phyloP scores from a whole-genome alignment of 2,329 filamentous ascomycete genomes.

The Fusarium sp. region DNA sequence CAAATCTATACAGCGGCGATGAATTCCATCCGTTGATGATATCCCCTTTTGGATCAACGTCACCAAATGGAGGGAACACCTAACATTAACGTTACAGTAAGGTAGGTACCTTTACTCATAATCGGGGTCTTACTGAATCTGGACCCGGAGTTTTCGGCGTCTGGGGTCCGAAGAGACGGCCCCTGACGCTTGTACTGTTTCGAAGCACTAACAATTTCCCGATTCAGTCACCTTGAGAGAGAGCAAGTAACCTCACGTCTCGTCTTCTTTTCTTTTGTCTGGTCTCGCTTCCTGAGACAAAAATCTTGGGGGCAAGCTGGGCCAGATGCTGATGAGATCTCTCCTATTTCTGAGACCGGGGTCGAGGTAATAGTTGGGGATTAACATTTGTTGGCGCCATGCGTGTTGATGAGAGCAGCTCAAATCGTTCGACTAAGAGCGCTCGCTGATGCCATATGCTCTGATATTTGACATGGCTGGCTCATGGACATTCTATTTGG shows the following conservation, averaged over 20 bases:
- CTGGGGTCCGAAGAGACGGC: slow-evolving; percentile 24
- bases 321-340: slow-evolving; percentile 14
- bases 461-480: slow-evolving; percentile 38
- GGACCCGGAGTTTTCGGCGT: slow-evolving; percentile 44
- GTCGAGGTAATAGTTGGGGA: slow-evolving; percentile 23
- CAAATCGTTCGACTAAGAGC: slow-evolving; percentile 44
- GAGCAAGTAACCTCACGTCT: background rate
- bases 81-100: slow-evolving; percentile 3
- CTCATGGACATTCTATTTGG: slow-evolving; percentile 12
- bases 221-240: slow-evolving; percentile 18
- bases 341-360: slow-evolving; percentile 16
- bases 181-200: slow-evolving; percentile 45
- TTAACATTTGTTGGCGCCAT: slow-evolving; percentile 41
- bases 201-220: slow-evolving; percentile 43
- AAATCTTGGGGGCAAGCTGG: slow-evolving; percentile 18
- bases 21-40: slow-evolving; percentile 24
- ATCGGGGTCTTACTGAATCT: slow-evolving; percentile 19
- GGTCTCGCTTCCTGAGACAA: background rate
- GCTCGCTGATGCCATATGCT: slow-evolving; percentile 37
- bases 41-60: slow-evolving; percentile 43
- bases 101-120: no score
- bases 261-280: background rate
- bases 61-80: slow-evolving; percentile 41
- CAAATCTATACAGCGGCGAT: slow-evolving; percentile 42
- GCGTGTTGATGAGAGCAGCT: slow-evolving; percentile 32